Base-by-base conservation (phyloP, 1,284 basidiomycete species). In the Cutaneotrichosporon mucoides region DNA sequence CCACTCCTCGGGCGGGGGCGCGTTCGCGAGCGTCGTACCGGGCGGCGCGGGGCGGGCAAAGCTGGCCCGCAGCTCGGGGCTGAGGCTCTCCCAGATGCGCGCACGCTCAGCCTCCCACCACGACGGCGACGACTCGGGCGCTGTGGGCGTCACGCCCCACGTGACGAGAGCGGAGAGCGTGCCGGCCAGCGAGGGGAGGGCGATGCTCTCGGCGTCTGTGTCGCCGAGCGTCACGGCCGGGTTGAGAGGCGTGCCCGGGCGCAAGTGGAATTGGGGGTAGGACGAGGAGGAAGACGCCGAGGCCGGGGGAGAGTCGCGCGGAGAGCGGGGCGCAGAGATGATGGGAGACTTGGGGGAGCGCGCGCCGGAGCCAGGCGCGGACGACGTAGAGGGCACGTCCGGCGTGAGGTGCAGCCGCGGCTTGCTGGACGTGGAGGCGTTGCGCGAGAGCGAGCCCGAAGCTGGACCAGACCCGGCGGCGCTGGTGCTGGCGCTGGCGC, bases 51-150 rank as follows among this genome's bases (percentile, higher is more conserved):
- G 76, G 42, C 76, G 57, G 4, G 66, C 75, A 60, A 77, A 77
- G n/a, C 69, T 70, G 13, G 74, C 77, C 11, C 76, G 59, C 43
- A 79, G 53, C 60, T 74, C 72, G 10, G 74, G 74, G 50, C 67
- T 71, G 46, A 76, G 68, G 10, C 65, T 54, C 12, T 62, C 57
- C 71, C 73, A 77, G 16, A 71, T 55, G 49, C 66, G 58, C 40
- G 63, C 65, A 54, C 72, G 61, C 60, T 76, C 64, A 12, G 60
- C 55, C 47, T 69, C 65, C 76, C 76, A 78, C 63, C 63, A 78
- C n/a, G 65, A 60, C 9, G 43, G 59, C 12, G 42, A 40, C 13
- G 52, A 24, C 52, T 61, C 60, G 11, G 60, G 60, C n/a, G 46
- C 46, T 42, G 45, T 46, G 1, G 38, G 34, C 33, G 33, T 6